Conservation (phyloP, 495 filamentous ascomycete genomes). For the Hyaloscypha bicolor region DNA sequence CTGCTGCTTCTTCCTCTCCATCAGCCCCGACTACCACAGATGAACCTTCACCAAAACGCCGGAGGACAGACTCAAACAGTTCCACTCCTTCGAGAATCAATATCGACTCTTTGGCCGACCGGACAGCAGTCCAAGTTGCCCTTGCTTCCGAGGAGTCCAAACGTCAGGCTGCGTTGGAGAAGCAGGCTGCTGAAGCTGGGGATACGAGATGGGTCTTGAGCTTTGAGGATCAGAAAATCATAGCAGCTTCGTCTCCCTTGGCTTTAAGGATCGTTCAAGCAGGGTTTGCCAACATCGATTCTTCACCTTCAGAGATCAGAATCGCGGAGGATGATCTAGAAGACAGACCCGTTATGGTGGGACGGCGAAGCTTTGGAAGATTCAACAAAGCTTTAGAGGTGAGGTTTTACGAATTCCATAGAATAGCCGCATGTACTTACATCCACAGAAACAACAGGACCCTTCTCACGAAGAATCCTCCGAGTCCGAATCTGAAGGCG, state of each 20-base stretch:
- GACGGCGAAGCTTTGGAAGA: slow-evolving; percentile 49
- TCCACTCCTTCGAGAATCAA: slow-evolving; percentile 28
- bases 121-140: slow-evolving; percentile 63
- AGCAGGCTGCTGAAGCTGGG: slow-evolving; percentile 71
- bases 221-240: slow-evolving; percentile 39
- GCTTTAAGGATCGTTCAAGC: slow-evolving; percentile 40
- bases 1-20: slow-evolving; percentile 62
- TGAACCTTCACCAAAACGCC: slow-evolving; percentile 53
- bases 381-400: slow-evolving; percentile 41
- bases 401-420: slow-evolving; percentile 7
- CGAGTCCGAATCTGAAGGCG: slow-evolving; percentile 44
- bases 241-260: neutral
- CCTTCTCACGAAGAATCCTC: slow-evolving; percentile 32
- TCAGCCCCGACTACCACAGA: slow-evolving; percentile 44
- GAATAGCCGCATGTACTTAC: neutral
- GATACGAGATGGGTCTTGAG: slow-evolving; percentile 89
- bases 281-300: slow-evolving; percentile 49
- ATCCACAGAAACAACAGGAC: slow-evolving; percentile 27
- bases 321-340: slow-evolving; percentile 25
- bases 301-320: neutral
- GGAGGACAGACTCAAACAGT: slow-evolving; percentile 41
- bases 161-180: slow-evolving; percentile 68
- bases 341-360: slow-evolving; percentile 33
- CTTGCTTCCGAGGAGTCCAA: slow-evolving; percentile 75
- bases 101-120: slow-evolving; percentile 42